Percentiles rank a stretch among this genome's conserved stretches.
phyloP scores from a whole-genome alignment of 148 eudicot genomes.

The Heliosperma pusillum region DNA sequence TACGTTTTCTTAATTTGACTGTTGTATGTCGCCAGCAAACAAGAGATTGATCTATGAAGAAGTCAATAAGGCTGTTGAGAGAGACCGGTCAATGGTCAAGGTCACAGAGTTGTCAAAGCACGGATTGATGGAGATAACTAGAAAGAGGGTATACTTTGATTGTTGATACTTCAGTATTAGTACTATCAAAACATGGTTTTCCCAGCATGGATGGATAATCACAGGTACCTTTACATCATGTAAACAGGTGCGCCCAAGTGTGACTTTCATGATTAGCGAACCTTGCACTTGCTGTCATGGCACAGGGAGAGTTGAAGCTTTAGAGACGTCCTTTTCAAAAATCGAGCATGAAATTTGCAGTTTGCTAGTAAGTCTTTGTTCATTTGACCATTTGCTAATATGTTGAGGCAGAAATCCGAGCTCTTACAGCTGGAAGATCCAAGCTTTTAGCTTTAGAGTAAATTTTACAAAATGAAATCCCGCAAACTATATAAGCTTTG shows the following conservation, averaged over 20 bases:
- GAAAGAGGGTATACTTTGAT: constrained; percentile 66
- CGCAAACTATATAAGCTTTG: constrained; percentile 4
- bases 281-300: constrained; percentile 85
- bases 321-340: constrained; percentile 89
- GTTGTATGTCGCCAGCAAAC: constrained; percentile 49
- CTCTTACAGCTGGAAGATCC: neutral
- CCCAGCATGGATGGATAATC: neutral
- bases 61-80: constrained; percentile 82
- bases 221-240: constrained; percentile 3
- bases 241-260: constrained; percentile 90
- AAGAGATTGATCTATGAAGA: constrained; percentile 88
- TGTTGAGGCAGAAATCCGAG: neutral
- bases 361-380: constrained; percentile 53
- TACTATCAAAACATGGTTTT: neutral
- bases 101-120: constrained; percentile 85
- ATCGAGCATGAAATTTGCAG: constrained; percentile 93
- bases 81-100: constrained; percentile 77
- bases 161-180: neutral
- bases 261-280: constrained; percentile 88
- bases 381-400: neutral
- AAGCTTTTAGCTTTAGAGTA: neutral
- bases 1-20: constrained; percentile 10
- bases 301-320: constrained; percentile 94
- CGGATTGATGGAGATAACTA: constrained; percentile 92
- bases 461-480: neutral